Base-by-base conservation (phyloP, 768 basidiomycete genomes). In the Coprinopsis sp. region DNA sequence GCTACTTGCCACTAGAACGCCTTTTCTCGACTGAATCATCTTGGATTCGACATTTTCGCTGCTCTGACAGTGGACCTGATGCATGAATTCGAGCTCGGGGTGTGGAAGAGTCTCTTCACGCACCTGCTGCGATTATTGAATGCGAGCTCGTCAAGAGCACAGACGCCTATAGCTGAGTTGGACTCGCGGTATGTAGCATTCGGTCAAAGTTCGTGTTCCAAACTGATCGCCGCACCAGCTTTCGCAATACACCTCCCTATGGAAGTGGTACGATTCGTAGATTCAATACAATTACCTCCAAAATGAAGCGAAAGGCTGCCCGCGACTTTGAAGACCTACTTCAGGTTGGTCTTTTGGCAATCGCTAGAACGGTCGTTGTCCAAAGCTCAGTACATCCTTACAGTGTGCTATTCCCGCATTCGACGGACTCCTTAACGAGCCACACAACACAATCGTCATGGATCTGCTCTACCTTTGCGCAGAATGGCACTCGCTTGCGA, bases 251-350 rank as follows among this genome's bases (percentile, higher is more conserved):
- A 2, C 59, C 59, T 12, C 49, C 60, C 4, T 61, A 59, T 43
- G 61, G 63, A 1, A 53, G 27, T 11, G 40, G 47, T 1, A 54
- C 58, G 0, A 71, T 72, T 6, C 55, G 61, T 0, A 41, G 51
- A 4, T 71, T 72, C 39, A 41, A 49, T 21, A 30, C 33, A 0
- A 65, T 66, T 33, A 54, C 65, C 0, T 57, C 63, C 0, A 59
- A 64, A 7, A 58, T 67, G 55, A 58, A 60, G 34, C 56, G 67
- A 18, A 33, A 59, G 3, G 60, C 61, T 0, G 71, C 63, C 1
- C 51, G 58, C 0, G 62, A 71, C 38, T 71, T 65, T 38, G 63
- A 70, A 29, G 66, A 72, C 14, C 49, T 69, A 1, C 48, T 71
- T 0, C 69, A 71, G 59, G 70, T 60, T 14, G 14, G 53, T 38